Conservation (phyloP, 306 rosid genomes). For the Fagus crenata region DNA sequence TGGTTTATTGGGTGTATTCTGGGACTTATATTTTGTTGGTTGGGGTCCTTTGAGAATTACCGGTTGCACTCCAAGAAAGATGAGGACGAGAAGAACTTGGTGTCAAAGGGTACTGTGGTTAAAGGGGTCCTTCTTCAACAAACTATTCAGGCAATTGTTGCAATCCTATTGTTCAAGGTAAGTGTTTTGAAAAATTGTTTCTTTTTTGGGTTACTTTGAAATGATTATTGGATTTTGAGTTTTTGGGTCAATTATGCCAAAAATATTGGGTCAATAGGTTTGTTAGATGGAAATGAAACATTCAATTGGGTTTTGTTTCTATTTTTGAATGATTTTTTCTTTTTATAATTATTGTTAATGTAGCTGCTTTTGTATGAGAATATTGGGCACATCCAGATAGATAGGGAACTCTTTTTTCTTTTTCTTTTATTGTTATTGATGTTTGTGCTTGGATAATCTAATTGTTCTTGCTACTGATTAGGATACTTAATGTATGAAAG, state of each 20-base stretch:
- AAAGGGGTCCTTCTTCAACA: slow-evolving; percentile 92
- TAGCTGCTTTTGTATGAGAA: background rate
- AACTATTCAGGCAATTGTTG: slow-evolving; percentile 77
- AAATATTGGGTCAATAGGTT: background rate
- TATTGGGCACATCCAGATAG: background rate
- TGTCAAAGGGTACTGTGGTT: slow-evolving; percentile 67
- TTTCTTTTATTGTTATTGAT: background rate
- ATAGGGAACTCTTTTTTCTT: background rate
- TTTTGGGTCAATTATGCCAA: background rate
- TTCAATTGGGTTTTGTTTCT: background rate
- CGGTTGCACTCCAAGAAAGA: slow-evolving; percentile 76
- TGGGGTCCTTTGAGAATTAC: slow-evolving; percentile 68
- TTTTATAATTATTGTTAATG: background rate
- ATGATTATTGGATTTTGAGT: background rate
- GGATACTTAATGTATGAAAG: background rate
- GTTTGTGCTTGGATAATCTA: background rate
- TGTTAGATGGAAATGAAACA: background rate
- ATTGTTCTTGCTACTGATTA: background rate
- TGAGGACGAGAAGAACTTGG: slow-evolving; percentile 94
- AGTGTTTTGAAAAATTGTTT: background rate
- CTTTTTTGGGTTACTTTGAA: background rate
- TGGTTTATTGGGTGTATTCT: slow-evolving; percentile 82
- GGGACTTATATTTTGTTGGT: slow-evolving; percentile 57
- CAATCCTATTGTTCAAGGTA: slow-evolving; percentile 77
- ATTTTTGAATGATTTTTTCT: background rate